Evolutionary conservation across 805 yeast species (phyloP).

Genomic region (Wickerhamiella allomyrinae): DNA sequence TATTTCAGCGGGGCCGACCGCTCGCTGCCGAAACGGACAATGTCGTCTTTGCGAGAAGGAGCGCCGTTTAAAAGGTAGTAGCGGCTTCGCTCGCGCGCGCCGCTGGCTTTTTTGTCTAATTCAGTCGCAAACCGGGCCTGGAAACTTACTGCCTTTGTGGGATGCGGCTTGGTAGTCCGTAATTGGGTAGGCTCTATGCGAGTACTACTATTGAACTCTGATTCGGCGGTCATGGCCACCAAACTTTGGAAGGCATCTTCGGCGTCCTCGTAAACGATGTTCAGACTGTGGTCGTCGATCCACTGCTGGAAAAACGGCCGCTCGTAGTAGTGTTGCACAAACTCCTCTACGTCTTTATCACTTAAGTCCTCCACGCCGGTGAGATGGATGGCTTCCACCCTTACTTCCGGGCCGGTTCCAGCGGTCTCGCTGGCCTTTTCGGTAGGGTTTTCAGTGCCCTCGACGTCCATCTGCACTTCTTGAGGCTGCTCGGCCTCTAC

Average conservation of each 20-base stretch:
- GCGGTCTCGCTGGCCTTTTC: not conserved
- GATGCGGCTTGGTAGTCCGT: slow-evolving; percentile 25
- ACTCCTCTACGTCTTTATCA: slow-evolving; percentile 44
- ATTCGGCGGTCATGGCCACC: slow-evolving; percentile 24
- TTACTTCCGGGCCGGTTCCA: slow-evolving; percentile 5
- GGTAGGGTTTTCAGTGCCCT: not conserved
- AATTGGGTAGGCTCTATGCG: slow-evolving; percentile 13
- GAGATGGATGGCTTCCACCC: slow-evolving; percentile 37
- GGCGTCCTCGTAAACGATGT: slow-evolving; percentile 35
- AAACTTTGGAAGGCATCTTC: slow-evolving; percentile 30
- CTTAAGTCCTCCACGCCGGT: slow-evolving; percentile 52
- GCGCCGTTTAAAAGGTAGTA: slow-evolving; percentile 61
- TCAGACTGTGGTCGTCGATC: slow-evolving; percentile 50
- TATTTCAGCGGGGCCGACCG: slow-evolving; percentile 18
- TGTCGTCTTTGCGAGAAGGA: slow-evolving; percentile 32
- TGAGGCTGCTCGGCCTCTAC: too few species aligned
- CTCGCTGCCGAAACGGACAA: slow-evolving; percentile 16
- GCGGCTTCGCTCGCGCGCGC: slow-evolving; percentile 44
- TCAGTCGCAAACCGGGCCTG: slow-evolving; percentile 36
- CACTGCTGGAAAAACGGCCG: slow-evolving; percentile 35
- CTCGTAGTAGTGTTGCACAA: slow-evolving; percentile 34
- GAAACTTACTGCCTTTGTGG: slow-evolving; percentile 26
- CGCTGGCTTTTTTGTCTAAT: slow-evolving; percentile 42
- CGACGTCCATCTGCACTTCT: not conserved
- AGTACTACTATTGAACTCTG: slow-evolving; percentile 15